Conservation (phyloP, 176 grass and related monocot genomes). For the Hyparrhenia diplandra region DNA sequence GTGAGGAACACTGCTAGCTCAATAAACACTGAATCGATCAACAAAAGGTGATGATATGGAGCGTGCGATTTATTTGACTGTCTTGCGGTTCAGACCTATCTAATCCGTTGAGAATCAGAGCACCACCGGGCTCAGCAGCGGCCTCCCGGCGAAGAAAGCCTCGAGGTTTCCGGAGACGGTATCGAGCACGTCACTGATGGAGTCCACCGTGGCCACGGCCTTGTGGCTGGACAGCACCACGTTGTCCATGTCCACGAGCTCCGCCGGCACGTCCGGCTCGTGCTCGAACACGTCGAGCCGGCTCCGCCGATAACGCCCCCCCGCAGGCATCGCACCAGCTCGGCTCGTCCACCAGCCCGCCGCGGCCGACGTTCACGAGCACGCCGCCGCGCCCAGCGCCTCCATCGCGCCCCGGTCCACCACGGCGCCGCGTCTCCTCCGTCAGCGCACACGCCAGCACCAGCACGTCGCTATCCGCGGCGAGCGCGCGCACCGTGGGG, state of each 20-base stretch:
- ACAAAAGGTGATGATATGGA: too few species aligned
- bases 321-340: slow-evolving; percentile 49
- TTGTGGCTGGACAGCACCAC: slow-evolving; percentile 50
- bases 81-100: too few species aligned
- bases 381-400: slow-evolving; percentile 49
- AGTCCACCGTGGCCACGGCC: slow-evolving; percentile 50
- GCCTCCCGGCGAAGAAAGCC: slow-evolving; percentile 19
- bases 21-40: too few species aligned
- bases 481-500: slow-evolving; percentile 21
- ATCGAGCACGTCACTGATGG: not conserved
- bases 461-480: not conserved
- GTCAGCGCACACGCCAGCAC: too few species aligned
- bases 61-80: too few species aligned
- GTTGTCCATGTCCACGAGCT: slow-evolving; percentile 55
- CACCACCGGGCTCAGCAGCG: too few species aligned
- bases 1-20: too few species aligned
- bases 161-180: slow-evolving; percentile 38
- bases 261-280: slow-evolving; percentile 45
- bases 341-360: slow-evolving; percentile 56
- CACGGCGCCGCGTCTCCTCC: too few species aligned
- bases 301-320: slow-evolving; percentile 47
- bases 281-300: slow-evolving; percentile 55
- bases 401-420: slow-evolving; percentile 36
- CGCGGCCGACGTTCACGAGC: slow-evolving; percentile 56
- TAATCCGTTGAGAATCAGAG: too few species aligned